Conservation (phyloP, 768 basidiomycete genomes). For the Kwoniella dejecticola region DNA sequence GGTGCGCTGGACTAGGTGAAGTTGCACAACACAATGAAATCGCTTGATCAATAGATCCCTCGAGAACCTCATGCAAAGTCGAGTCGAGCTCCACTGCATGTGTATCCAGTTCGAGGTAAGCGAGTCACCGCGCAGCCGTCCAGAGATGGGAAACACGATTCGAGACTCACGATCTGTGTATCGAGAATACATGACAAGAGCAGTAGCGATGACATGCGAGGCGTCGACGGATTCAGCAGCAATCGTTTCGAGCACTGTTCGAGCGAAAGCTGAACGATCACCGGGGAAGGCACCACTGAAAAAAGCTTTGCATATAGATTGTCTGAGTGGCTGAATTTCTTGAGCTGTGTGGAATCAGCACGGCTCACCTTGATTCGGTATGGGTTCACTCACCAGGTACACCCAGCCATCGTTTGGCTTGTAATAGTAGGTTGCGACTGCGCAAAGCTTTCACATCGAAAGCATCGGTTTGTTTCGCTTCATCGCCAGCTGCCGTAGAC, state of each 20-base stretch:
- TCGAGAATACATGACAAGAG: not conserved
- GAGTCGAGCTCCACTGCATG: not conserved
- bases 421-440: not conserved
- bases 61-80: not conserved
- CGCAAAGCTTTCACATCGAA: not conserved
- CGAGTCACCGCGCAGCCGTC: not conserved
- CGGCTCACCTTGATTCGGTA: not conserved
- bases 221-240: not conserved
- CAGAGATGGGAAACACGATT: too few species aligned
- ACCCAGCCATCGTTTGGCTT: not conserved
- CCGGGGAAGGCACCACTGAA: not conserved
- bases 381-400: not conserved
- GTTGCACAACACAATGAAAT: too few species aligned
- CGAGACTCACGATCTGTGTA: not conserved
- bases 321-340: not conserved
- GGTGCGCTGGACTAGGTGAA: too few species aligned
- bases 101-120: not conserved
- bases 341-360: not conserved
- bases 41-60: not conserved
- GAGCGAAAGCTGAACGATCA: not conserved
- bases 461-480: not conserved
- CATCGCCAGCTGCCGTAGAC: too few species aligned
- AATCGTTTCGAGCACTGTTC: not conserved
- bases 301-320: not conserved
- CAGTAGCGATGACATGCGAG: not conserved